Evolutionary conservation across 805 yeast species (phyloP).

Genomic region (Candida easanensis): DNA sequence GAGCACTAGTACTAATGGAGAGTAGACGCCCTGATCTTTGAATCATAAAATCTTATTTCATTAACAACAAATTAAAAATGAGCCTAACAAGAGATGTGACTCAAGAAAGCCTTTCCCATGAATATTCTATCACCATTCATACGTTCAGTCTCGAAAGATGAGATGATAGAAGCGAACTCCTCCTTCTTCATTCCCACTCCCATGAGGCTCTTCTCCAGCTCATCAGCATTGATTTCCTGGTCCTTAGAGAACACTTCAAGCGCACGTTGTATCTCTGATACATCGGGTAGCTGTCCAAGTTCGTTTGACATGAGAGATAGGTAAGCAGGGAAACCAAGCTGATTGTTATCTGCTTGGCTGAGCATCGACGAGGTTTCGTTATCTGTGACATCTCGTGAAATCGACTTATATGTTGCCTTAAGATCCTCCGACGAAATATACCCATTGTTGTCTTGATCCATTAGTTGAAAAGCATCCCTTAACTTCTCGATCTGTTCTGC

Average conservation of each 20-base stretch:
- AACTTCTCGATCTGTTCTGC: slow-evolving; percentile 63
- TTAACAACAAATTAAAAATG: background rate
- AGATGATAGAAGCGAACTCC: slow-evolving; percentile 50
- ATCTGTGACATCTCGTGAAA: slow-evolving; percentile 46
- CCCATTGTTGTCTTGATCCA: slow-evolving; percentile 83
- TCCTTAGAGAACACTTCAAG: slow-evolving; percentile 49
- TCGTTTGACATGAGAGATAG: slow-evolving; percentile 59
- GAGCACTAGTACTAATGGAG: too few species aligned
- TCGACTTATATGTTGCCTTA: slow-evolving; percentile 45
- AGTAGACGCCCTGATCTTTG: too few species aligned
- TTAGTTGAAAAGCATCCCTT: slow-evolving; percentile 71
- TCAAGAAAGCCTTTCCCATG: slow-evolving; percentile 60
- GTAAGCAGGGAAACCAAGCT: slow-evolving; percentile 57
- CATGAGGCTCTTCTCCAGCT: slow-evolving; percentile 47
- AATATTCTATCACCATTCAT: slow-evolving; percentile 59
- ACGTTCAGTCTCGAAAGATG: slow-evolving; percentile 51
- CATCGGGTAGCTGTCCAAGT: slow-evolving; percentile 48
- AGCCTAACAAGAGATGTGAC: slow-evolving; percentile 23
- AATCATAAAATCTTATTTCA: too few species aligned
- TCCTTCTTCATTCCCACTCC: slow-evolving; percentile 37
- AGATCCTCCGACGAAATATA: slow-evolving; percentile 55
- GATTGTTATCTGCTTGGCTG: slow-evolving; percentile 28
- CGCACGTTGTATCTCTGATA: slow-evolving; percentile 55
- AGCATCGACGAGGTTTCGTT: slow-evolving; percentile 48
- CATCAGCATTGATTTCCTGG: slow-evolving; percentile 45